These are phyloP conservation scores for Aureobasidium zeae DNA, from an alignment of 2,329 filamentous ascomycete species.

Conservation along the genomic window DNA sequence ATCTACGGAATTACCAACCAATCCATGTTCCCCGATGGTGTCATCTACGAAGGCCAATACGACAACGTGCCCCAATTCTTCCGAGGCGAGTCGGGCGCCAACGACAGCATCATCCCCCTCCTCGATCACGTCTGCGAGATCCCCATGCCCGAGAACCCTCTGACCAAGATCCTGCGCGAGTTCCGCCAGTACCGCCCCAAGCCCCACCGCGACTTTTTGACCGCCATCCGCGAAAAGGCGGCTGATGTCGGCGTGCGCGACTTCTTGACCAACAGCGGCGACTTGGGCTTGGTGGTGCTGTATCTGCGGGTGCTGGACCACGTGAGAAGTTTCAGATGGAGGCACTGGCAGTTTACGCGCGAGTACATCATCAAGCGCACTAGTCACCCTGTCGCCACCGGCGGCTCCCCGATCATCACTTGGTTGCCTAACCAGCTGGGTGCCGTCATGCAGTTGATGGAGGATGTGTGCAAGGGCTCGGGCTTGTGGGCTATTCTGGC, in stretches of 20 bases:
- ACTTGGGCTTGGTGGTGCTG: constrained; percentile 20
- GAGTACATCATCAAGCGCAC: constrained; percentile 78
- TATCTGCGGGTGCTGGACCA: constrained; percentile 53
- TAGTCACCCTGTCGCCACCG: constrained; percentile 66
- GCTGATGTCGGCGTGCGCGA: constrained; percentile 46
- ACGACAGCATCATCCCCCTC: constrained; percentile 83
- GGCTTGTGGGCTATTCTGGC: constrained; percentile 40
- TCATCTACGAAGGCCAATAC: constrained; percentile 77
- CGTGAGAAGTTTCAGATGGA: constrained; percentile 72
- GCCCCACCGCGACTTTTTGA: constrained; percentile 78
- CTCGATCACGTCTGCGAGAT: constrained; percentile 82
- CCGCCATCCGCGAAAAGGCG: constrained; percentile 52
- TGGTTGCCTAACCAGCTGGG: constrained; percentile 76
- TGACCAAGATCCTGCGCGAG: constrained; percentile 79
- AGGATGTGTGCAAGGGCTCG: constrained; percentile 44
- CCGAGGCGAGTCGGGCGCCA: constrained; percentile 86
- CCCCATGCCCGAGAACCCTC: constrained; percentile 77
- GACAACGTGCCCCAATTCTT: constrained; percentile 60
- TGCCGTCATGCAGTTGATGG: constrained; percentile 65
- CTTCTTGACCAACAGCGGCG: constrained; percentile 36
- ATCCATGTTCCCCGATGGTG: constrained; percentile 87
- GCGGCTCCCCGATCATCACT: constrained; percentile 72
- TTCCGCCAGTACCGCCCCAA: constrained; percentile 84
- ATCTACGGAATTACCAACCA: constrained; percentile 94
- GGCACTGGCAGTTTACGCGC: constrained; percentile 76